Evolutionary conservation across 2,329 filamentous ascomycete species (phyloP).

Genomic region (Pseudogymnoascus sp.): DNA sequence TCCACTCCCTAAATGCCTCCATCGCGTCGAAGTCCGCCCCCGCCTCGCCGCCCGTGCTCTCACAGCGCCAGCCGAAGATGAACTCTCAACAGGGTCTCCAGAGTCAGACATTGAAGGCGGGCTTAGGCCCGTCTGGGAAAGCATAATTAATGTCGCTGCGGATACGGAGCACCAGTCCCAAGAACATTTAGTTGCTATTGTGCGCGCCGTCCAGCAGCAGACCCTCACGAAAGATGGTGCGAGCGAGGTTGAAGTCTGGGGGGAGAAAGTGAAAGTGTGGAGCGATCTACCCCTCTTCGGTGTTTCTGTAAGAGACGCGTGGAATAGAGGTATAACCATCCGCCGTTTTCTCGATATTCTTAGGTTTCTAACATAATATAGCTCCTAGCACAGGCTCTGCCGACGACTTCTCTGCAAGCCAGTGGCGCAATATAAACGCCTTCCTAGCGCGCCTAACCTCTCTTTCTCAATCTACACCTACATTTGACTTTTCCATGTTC

Average conservation of each 20-base stretch:
- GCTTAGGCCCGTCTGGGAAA: slow-evolving; percentile 55
- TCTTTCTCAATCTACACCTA: slow-evolving; percentile 10
- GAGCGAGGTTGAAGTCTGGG: slow-evolving; percentile 18
- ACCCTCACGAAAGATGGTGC: slow-evolving; percentile 13
- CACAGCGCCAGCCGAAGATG: background rate
- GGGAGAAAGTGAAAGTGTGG: slow-evolving; percentile 23
- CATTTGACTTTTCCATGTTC: slow-evolving; percentile 26
- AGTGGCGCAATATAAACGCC: slow-evolving; percentile 20
- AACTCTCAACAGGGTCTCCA: slow-evolving; percentile 33
- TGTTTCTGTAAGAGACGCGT: slow-evolving; percentile 23
- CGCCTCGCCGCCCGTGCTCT: background rate
- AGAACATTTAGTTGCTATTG: slow-evolving; percentile 21
- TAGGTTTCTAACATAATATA: slow-evolving; percentile 14
- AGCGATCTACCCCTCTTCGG: slow-evolving; percentile 26
- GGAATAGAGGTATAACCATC: slow-evolving; percentile 24
- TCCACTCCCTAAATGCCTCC: background rate
- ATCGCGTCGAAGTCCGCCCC: background rate
- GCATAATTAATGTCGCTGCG: slow-evolving; percentile 21
- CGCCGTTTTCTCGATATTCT: background rate
- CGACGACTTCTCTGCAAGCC: slow-evolving; percentile 15
- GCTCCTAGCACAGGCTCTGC: slow-evolving; percentile 8
- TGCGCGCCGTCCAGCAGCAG: slow-evolving; percentile 19
- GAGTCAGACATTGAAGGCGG: slow-evolving; percentile 58
- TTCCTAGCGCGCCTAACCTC: slow-evolving; percentile 27
- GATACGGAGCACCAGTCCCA: slow-evolving; percentile 20